These are phyloP conservation scores for Sporothrix schenckii DNA, from an alignment of 2,329 filamentous ascomycete species.

Conservation along the genomic window DNA sequence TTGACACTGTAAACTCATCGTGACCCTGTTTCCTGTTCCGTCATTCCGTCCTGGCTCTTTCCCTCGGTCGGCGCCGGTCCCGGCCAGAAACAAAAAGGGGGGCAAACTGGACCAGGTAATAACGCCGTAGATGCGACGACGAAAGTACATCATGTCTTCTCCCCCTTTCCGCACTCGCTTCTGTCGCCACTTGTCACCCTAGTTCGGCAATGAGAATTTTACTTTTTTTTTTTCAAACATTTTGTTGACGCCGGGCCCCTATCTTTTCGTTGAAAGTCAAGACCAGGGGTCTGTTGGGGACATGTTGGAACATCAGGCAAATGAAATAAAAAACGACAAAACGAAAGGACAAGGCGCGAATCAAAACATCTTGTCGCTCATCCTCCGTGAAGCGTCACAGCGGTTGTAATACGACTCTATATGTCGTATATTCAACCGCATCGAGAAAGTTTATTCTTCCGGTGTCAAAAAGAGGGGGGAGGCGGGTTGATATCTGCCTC, in stretches of 20 bases:
- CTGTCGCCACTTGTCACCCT: neutral
- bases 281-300: conserved; percentile 16
- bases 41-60: conserved; percentile 7
- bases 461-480: neutral
- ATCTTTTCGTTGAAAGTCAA: neutral
- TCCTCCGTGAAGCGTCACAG: neutral
- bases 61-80: conserved; percentile 19
- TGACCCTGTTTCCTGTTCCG: conserved; percentile 21
- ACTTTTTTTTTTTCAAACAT: neutral
- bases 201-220: neutral
- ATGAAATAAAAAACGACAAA: conserved; percentile 1
- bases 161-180: conserved; percentile 8
- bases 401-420: neutral
- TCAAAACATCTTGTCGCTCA: neutral
- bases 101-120: neutral
- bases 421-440: neutral
- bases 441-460: neutral
- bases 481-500: neutral
- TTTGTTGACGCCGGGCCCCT: neutral
- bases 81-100: neutral
- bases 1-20: conserved; percentile 12
- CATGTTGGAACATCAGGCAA: neutral
- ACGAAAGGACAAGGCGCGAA: neutral
- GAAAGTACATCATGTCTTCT: neutral
- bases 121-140: conserved; percentile 19